phyloP scores from a whole-genome alignment of 352 stramenopile species.

The Thalassiosira mediterranea region DNA sequence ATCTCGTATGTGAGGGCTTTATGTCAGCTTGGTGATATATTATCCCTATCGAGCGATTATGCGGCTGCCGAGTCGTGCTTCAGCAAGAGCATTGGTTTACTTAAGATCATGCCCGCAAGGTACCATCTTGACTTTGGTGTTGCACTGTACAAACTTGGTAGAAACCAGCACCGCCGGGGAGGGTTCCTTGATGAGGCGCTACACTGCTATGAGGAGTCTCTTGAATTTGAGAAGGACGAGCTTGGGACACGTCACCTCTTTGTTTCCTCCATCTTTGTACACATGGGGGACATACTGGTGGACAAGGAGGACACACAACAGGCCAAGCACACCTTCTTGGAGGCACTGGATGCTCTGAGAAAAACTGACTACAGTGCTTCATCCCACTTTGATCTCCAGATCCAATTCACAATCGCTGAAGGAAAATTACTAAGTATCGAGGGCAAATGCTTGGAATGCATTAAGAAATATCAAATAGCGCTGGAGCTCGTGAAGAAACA shows the following conservation, averaged over 20 bases:
- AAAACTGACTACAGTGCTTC: conserved; percentile 40
- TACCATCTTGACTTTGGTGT: conserved; percentile 70
- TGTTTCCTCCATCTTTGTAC: conserved; percentile 52
- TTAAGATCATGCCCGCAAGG: conserved; percentile 57
- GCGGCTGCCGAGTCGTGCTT: conserved; percentile 66
- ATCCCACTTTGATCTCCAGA: background rate
- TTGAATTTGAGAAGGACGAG: conserved; percentile 66
- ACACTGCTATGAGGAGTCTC: conserved; percentile 64
- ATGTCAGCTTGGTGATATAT: conserved; percentile 71
- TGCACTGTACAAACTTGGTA: conserved; percentile 75
- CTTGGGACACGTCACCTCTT: conserved; percentile 64
- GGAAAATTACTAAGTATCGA: conserved; percentile 65
- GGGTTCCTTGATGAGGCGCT: conserved; percentile 62
- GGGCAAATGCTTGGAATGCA: conserved; percentile 41
- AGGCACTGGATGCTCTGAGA: conserved; percentile 59
- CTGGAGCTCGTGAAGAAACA: conserved; percentile 61
- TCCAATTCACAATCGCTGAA: conserved; percentile 54
- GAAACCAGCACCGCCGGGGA: conserved; percentile 69
- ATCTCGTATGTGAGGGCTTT: conserved; percentile 71
- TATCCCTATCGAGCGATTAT: conserved; percentile 71
- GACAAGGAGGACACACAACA: conserved; percentile 60
- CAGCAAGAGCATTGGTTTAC: conserved; percentile 67
- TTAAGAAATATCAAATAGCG: conserved; percentile 71
- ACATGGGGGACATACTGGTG: conserved; percentile 70
- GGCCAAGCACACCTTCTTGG: conserved; percentile 68